Conservation (phyloP, 2,329 filamentous ascomycete species). For the Pseudodiploospora longispora region DNA sequence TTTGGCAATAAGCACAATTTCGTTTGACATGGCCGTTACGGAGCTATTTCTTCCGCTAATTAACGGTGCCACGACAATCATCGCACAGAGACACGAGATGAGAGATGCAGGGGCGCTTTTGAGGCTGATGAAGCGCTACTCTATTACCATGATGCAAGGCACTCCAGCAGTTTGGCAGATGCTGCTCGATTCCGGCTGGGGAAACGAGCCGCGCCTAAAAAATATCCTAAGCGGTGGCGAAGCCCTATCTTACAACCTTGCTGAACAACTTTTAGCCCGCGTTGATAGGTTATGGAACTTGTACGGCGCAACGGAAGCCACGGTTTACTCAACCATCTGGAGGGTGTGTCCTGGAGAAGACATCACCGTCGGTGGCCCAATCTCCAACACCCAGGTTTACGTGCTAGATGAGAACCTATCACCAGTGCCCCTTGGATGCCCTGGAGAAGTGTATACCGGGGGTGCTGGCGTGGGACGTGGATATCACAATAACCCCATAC, state of each 20-base stretch:
- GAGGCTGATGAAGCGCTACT: conserved; percentile 7
- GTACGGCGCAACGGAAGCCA: conserved; percentile 24
- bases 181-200: conserved; percentile 12
- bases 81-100: conserved; percentile 8
- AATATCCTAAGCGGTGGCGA: conserved; percentile 11
- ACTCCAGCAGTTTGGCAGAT: conserved; percentile 14
- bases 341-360: conserved; percentile 13
- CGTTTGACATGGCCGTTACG: conserved; percentile 12
- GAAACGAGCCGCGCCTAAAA: conserved; percentile 6
- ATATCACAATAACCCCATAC: conserved; percentile 25
- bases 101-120: conserved; percentile 7
- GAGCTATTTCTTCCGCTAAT: conserved; percentile 12
- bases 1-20: conserved; percentile 12
- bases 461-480: conserved; percentile 32
- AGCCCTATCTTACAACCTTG: conserved; percentile 6
- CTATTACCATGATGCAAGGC: conserved; percentile 11
- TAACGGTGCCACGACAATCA: conserved; percentile 10
- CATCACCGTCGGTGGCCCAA: conserved; percentile 8
- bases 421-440: conserved; percentile 10
- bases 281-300: conserved; percentile 14
- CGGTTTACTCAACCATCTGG: conserved; percentile 13
- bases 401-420: conserved; percentile 26
- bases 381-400: conserved; percentile 26
- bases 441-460: conserved; percentile 11
- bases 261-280: conserved; percentile 7